Percentiles rank a stretch among this genome's conserved stretches.
Conservation (phyloP, 208 protist genomes). For the Tritrichomonas foetus region DNA sequence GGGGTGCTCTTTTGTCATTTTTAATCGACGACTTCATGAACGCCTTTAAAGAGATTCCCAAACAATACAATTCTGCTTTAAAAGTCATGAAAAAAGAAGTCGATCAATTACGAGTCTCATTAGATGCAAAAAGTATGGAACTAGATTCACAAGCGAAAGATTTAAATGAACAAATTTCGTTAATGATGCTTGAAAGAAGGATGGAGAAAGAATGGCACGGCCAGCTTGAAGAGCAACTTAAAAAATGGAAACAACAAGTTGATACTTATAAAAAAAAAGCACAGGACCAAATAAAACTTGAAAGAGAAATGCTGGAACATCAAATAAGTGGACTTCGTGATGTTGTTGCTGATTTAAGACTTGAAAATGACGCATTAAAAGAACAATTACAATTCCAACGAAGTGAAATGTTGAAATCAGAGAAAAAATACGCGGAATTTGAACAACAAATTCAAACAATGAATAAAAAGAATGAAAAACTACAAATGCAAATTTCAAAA, state of each 20-base stretch:
- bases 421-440: not conserved
- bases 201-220: slow-evolving; percentile 28
- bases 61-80: not conserved
- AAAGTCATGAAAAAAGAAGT: slow-evolving; percentile 2
- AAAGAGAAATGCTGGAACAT: slow-evolving; percentile 28
- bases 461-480: slow-evolving; percentile 32
- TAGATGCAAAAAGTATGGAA: slow-evolving; percentile 32
- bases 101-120: not conserved
- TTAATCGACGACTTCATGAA: not conserved
- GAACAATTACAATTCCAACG: not conserved
- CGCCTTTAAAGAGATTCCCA: slow-evolving; percentile 16
- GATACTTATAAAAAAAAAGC: not conserved
- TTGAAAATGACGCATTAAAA: slow-evolving; percentile 20
- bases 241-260: not conserved
- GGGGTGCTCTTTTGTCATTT: slow-evolving; percentile 1
- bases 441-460: slow-evolving; percentile 17
- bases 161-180: not conserved
- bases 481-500: slow-evolving; percentile 1
- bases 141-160: not conserved
- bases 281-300: slow-evolving; percentile 2
- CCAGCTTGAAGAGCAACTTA: not conserved
- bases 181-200: not conserved
- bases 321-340: not conserved
- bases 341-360: not conserved
- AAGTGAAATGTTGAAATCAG: slow-evolving; percentile 6